phyloP scores from a whole-genome alignment of 2,329 filamentous ascomycete genomes.

The Alternaria triticina region DNA sequence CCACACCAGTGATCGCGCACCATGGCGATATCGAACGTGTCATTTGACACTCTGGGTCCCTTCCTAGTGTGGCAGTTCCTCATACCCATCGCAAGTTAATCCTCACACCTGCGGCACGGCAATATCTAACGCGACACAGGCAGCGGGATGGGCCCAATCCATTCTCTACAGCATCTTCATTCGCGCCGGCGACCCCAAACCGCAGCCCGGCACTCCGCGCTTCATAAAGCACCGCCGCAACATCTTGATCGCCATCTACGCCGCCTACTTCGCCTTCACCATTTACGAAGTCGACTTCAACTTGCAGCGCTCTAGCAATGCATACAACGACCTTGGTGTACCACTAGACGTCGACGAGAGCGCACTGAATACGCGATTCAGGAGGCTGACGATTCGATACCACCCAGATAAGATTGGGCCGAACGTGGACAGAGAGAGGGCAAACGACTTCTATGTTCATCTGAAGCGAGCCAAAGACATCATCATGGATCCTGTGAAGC shows the following conservation, averaged over 20 bases:
- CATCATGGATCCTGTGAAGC: slow-evolving; percentile 79
- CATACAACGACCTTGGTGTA: slow-evolving; percentile 79
- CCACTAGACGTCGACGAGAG: slow-evolving; percentile 72
- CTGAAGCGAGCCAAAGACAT: slow-evolving; percentile 87
- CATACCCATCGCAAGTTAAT: slow-evolving; percentile 35
- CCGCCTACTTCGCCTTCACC: slow-evolving; percentile 86
- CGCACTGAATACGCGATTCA: slow-evolving; percentile 83
- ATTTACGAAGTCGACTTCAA: slow-evolving; percentile 90
- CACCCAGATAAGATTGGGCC: slow-evolving; percentile 82
- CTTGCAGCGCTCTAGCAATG: slow-evolving; percentile 73
- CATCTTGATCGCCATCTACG: slow-evolving; percentile 83
- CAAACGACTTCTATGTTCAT: slow-evolving; percentile 72
- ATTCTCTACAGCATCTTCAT: slow-evolving; percentile 89
- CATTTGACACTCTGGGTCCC: slow-evolving; percentile 40
- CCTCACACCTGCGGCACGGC: not conserved
- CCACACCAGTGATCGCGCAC: not conserved
- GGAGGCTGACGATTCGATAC: slow-evolving; percentile 66
- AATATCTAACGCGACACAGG: slow-evolving; percentile 31
- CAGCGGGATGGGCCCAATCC: slow-evolving; percentile 63
- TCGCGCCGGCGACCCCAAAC: slow-evolving; percentile 85
- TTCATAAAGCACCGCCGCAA: slow-evolving; percentile 76
- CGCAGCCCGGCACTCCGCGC: slow-evolving; percentile 69
- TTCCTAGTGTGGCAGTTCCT: slow-evolving; percentile 46
- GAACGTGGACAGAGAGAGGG: slow-evolving; percentile 33
- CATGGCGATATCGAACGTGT: slow-evolving; percentile 34